A percentile compares a stretch with the other conserved stretches of the same genome.
Conservation (phyloP, 176 grass and related monocot genomes). For the Calamus simplicifolius region DNA sequence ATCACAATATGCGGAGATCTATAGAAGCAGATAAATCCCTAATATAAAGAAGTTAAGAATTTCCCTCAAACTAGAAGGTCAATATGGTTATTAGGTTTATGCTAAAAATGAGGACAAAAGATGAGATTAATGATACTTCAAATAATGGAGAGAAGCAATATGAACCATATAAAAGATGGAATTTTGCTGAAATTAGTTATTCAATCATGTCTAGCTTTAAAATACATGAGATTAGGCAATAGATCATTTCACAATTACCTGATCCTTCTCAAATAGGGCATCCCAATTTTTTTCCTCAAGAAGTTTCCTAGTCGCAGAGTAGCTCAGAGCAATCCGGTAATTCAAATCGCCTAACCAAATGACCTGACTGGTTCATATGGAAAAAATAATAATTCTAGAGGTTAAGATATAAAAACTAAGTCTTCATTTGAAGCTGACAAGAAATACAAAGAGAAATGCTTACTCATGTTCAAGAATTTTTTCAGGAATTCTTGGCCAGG, state of each 20-base stretch:
- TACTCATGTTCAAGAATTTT: constrained; percentile 93
- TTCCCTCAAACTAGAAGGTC: too few relatives aligned
- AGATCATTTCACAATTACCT: constrained; percentile 25
- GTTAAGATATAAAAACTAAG: background rate
- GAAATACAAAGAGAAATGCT: constrained; percentile 18
- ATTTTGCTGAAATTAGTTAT: too few relatives aligned
- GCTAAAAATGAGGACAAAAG: too few relatives aligned
- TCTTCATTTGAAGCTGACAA: constrained; percentile 3
- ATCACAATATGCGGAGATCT: background rate
- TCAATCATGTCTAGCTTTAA: too few relatives aligned
- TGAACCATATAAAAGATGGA: too few relatives aligned
- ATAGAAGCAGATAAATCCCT: background rate
- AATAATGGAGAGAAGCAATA: too few relatives aligned
- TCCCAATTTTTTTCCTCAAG: constrained; percentile 71
- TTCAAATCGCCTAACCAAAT: constrained; percentile 92
- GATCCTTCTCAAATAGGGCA: constrained; percentile 86
- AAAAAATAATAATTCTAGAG: background rate
- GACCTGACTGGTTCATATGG: constrained; percentile 31
- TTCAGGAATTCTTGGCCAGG: constrained; percentile 50
- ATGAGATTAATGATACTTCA: too few relatives aligned
- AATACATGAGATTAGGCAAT: too few relatives aligned
- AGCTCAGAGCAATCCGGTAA: constrained; percentile 84
- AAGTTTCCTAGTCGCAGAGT: constrained; percentile 69
- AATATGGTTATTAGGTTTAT: too few relatives aligned
- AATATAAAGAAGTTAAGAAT: background rate